Base-by-base conservation (phyloP, 2,329 filamentous ascomycete species). In the Pleurostoma richardsiae region DNA sequence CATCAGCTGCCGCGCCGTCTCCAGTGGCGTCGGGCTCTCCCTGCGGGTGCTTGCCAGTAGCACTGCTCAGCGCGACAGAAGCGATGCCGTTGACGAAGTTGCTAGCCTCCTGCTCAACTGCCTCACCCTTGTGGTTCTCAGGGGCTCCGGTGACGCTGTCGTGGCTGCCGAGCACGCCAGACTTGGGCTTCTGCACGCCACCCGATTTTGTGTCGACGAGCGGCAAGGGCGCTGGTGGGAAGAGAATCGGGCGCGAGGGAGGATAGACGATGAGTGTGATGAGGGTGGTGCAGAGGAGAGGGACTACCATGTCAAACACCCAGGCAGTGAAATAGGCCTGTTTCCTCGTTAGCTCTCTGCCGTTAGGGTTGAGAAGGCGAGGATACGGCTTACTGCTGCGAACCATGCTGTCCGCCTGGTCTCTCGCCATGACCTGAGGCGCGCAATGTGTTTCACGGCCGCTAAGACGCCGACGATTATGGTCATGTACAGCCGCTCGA, bases 401-500 rank as follows among this genome's bases (percentile, higher is more conserved):
- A 92, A 94, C 29, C 67, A 72, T 0, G 78, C 70, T 0, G 89
- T 94, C 42, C 89, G 73, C 46, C 76, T 72, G 5, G 71, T 76
- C 63, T 95, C 90, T 4, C 79, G 76, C 90, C 90, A 95, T 2
- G 88, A 92, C 11, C 90, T 76, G 5, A 95, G 67, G 10, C 89
- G 76, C 3, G 80, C 84, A 51, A 91, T 75, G 50, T 95, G 89
- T 57, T 94, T 92, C 49, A 79, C 78, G 11, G 80, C 76, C 0
- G 72, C 75, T 40, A 90, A 75, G 10, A 90, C 41, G 10, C 82
- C 76, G 42, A 91, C 77, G 6, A 86, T 71, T 1, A 95, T 80
- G 0, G 85, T 88, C 76, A 90, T 90, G 61, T 95, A 95, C 8
- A 94, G 69, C 10, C 90, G 76, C 65, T 95, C 90, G 4, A 94